Evolutionary conservation across 1,139 yeast genomes (phyloP).

Genomic region (Geotrichum europaeum): DNA sequence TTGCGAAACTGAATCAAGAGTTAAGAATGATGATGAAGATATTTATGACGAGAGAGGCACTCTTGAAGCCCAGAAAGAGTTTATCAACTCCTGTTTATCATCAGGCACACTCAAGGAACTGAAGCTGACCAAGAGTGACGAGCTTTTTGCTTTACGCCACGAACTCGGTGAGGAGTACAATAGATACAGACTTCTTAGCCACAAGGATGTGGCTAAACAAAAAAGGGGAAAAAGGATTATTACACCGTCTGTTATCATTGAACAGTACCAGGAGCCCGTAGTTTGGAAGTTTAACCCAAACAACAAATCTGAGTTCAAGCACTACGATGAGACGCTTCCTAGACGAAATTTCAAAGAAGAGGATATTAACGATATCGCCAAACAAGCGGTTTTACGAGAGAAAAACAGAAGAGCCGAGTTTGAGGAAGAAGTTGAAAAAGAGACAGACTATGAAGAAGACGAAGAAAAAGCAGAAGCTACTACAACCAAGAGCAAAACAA

Average conservation of each 20-base stretch:
- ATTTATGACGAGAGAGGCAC: not conserved
- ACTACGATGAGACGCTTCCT: not conserved
- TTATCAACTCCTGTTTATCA: conserved; percentile 35
- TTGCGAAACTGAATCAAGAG: not conserved
- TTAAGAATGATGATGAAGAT: not conserved
- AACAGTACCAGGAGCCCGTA: conserved; percentile 10
- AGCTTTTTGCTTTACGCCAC: conserved; percentile 22
- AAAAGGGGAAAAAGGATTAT: not conserved
- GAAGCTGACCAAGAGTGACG: conserved; percentile 39
- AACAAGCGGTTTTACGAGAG: not conserved
- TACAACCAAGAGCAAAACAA: not conserved
- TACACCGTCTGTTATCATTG: conserved; percentile 16
- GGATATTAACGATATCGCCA: not conserved
- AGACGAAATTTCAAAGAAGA: not conserved
- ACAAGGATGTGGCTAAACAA: not conserved
- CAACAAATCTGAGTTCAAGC: not conserved
- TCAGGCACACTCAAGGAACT: conserved; percentile 5
- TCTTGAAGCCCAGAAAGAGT: conserved; percentile 35
- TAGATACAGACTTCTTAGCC: conserved; percentile 7
- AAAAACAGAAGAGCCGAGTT: not conserved
- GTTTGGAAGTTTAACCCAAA: not conserved
- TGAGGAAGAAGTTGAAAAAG: not conserved
- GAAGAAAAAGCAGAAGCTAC: not conserved
- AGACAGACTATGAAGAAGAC: not conserved
- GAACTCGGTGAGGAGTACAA: conserved; percentile 19